Conservation (phyloP, 768 basidiomycete species). For the Xerocomus potaroensis region DNA sequence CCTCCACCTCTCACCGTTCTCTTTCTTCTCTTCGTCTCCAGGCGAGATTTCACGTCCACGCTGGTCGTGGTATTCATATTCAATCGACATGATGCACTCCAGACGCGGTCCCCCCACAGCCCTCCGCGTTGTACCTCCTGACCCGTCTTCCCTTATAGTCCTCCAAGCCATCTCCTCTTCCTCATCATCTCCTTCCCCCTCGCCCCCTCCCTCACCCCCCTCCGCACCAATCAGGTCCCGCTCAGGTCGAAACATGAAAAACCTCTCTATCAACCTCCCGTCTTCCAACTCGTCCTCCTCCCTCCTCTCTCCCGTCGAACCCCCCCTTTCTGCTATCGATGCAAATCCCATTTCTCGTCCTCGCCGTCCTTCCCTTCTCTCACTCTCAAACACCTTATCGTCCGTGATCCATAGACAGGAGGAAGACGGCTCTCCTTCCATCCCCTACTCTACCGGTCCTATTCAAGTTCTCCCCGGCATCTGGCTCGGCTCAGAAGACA, state of each 20-base stretch:
- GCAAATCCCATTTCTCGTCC: slow-evolving; percentile 34
- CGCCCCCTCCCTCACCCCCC: slow-evolving; percentile 53
- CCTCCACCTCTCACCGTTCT: too few species aligned
- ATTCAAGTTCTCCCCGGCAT: slow-evolving; percentile 79
- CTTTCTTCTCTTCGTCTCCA: slow-evolving; percentile 10
- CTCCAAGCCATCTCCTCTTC: slow-evolving; percentile 36
- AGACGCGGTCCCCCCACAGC: slow-evolving; percentile 50
- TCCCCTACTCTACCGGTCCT: slow-evolving; percentile 79
- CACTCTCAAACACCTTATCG: slow-evolving; percentile 52
- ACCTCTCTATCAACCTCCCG: slow-evolving; percentile 64
- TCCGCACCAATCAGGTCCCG: slow-evolving; percentile 28
- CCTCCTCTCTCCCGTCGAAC: slow-evolving; percentile 34
- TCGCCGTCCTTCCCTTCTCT: slow-evolving; percentile 68
- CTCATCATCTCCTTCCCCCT: slow-evolving; percentile 48
- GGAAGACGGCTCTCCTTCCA: slow-evolving; percentile 54
- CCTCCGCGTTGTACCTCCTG: slow-evolving; percentile 57
- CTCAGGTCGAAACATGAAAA: slow-evolving; percentile 67
- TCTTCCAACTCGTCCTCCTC: slow-evolving; percentile 59
- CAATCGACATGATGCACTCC: slow-evolving; percentile 37
- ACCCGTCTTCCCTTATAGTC: slow-evolving; percentile 45
- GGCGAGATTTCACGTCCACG: slow-evolving; percentile 26
- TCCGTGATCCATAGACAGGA: slow-evolving; percentile 59
- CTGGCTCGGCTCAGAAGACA: slow-evolving; percentile 91
- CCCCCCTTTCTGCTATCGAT: slow-evolving; percentile 31
- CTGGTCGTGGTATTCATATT: slow-evolving; percentile 33